Evolutionary conservation across 1,284 basidiomycete species (phyloP), one percentile per base, ranked within the genome.

Genomic region (Ganoderma resinaceum): DNA sequence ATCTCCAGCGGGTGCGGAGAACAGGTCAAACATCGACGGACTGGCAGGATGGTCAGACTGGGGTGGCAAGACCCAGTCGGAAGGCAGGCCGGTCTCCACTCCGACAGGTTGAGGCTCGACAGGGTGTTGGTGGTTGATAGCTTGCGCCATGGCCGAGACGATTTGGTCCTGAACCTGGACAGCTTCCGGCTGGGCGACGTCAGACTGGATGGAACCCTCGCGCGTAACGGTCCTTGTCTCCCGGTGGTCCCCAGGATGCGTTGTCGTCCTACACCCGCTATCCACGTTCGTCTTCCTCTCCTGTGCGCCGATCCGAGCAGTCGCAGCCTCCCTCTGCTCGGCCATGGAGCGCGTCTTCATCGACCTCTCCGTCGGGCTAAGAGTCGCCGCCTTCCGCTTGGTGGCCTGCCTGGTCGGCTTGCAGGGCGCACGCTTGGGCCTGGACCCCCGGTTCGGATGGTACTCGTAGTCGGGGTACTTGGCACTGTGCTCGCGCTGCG

Each of bases 391-490:
- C 53, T 63, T 57, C 53, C 57, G 43, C 53, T 33, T 31, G 18
- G 29, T 1, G 0, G 53, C 5, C 29, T 33, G n/a, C 20, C 23
- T 26, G 23, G n/a, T 12, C 9, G 46, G 46, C 46, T 26, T 49
- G 46, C 46, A 49, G 11, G 46, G 53, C 29, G 29, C 53, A 16
- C 53, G 53, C 53, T 55, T 55, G 29, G 53, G 29, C 53, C 11
- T 37, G 5, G 11, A 2, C 26, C 26, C 29, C n/a, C 37, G 16
- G 18, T 49, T 49, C 3, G 62, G 67, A 20, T n/a, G 20, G 46
- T 38, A 68, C 43, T 46, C 33, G 62, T 65, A 63, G 18, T 20
- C n/a, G 11, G 59, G 63, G 33, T 62, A 62, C 29, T 40, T 26
- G n/a, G 23, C 18, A 59, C 23, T 38, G 42, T 68, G 67, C 52